These are phyloP conservation scores for Escallonia herrerae DNA, from an alignment of 129 eudicot genomes.

Conservation along the genomic window DNA sequence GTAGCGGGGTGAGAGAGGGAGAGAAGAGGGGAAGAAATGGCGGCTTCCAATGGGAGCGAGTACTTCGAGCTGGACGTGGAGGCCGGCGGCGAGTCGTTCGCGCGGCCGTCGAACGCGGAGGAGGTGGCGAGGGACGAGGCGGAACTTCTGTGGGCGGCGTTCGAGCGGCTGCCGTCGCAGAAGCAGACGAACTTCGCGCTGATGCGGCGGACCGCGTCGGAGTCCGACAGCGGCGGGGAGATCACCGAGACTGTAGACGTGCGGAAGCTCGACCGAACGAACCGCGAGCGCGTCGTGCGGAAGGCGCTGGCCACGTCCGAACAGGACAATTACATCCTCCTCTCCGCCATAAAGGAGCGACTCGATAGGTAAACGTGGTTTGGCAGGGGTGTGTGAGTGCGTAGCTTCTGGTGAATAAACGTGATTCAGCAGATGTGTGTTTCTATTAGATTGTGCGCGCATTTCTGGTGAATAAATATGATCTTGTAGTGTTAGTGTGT, in stretches of 20 bases:
- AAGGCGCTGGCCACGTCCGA: conserved; percentile 72
- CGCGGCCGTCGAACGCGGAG: conserved; percentile 54
- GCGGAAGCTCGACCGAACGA: conserved; percentile 43
- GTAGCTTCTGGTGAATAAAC: too few species aligned
- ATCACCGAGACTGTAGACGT: conserved; percentile 48
- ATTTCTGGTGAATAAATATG: too few species aligned
- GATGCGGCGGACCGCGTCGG: conserved; percentile 23
- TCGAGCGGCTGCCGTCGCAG: conserved; percentile 64
- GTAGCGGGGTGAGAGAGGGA: too few species aligned
- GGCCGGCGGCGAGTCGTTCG: conserved; percentile 31
- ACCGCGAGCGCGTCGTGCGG: conserved; percentile 58
- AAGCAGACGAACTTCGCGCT: conserved; percentile 48
- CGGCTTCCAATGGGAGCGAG: conserved; percentile 86
- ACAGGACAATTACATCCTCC: conserved; percentile 77
- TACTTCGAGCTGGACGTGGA: conserved; percentile 56
- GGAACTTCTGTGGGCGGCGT: conserved; percentile 77
- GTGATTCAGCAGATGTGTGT: too few species aligned
- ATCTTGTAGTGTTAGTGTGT: too few species aligned
- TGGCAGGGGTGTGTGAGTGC: too few species aligned
- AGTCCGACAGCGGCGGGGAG: conserved; percentile 20
- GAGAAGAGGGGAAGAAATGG: conserved; percentile 31
- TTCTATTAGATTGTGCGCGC: too few species aligned
- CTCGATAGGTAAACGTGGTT: conserved; percentile 41
- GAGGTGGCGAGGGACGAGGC: conserved; percentile 47
- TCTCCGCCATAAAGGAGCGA: conserved; percentile 68